Evolutionary conservation across 495 filamentous ascomycete species (phyloP).

Genomic region (Neurospora pannonica): DNA sequence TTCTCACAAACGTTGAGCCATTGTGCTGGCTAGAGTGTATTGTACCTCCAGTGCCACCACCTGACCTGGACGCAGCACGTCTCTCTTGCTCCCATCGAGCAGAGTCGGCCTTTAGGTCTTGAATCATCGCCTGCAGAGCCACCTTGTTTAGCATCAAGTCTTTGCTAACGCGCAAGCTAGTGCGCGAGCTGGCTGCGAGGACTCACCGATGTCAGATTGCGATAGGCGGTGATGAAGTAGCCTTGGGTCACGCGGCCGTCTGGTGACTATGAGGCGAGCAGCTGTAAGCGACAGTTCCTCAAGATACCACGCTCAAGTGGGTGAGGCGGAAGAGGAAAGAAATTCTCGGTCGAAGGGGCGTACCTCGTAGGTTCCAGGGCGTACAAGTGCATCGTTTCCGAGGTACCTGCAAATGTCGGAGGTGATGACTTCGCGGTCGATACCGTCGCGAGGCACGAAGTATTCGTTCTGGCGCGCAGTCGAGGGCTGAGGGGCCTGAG

Average conservation of each 20-base stretch:
- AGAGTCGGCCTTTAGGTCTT: conserved; percentile 76
- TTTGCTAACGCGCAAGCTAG: background rate
- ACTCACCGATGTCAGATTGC: conserved; percentile 78
- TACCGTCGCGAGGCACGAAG: conserved; percentile 81
- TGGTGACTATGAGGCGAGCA: conserved; percentile 24
- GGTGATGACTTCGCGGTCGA: conserved; percentile 87
- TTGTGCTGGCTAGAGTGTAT: conserved; percentile 43
- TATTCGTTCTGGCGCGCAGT: conserved; percentile 65
- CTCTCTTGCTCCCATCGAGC: conserved; percentile 69
- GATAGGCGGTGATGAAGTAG: conserved; percentile 81
- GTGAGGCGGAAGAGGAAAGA: conserved; percentile 7
- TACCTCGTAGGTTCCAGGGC: conserved; percentile 76
- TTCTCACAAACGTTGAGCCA: conserved; percentile 39
- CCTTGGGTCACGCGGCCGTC: conserved; percentile 53
- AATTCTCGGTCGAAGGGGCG: conserved; percentile 15
- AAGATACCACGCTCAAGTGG: background rate
- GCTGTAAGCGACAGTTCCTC: conserved; percentile 7
- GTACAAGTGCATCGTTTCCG: conserved; percentile 82
- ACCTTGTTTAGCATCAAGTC: conserved; percentile 4
- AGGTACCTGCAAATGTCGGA: conserved; percentile 92
- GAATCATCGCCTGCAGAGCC: conserved; percentile 65
- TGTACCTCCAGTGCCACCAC: conserved; percentile 47
- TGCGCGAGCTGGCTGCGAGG: conserved; percentile 6
- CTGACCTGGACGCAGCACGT: conserved; percentile 35
- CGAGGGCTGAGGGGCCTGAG: conserved; percentile 31